These are phyloP conservation scores for Aristolochia fimbriata DNA, from an alignment of 164 flowering plant species.

Conservation along the genomic window DNA sequence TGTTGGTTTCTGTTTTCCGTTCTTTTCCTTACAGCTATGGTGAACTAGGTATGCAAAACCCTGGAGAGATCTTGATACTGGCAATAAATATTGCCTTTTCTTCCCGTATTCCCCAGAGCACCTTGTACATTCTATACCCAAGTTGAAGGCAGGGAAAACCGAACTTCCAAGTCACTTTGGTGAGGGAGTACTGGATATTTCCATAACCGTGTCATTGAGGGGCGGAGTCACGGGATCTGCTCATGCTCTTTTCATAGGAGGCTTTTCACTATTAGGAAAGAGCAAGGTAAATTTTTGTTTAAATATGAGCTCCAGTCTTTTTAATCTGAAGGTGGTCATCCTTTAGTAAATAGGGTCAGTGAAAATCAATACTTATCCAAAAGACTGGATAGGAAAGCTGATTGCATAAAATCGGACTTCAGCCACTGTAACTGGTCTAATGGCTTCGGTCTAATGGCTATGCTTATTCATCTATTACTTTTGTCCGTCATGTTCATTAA, in stretches of 20 bases:
- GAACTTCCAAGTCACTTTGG: slow-evolving; percentile 7
- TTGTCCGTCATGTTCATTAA: too few species aligned
- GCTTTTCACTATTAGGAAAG: slow-evolving; percentile 48
- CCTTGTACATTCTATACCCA: slow-evolving; percentile 39
- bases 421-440: too few species aligned
- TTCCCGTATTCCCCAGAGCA: slow-evolving; percentile 81
- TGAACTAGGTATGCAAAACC: slow-evolving; percentile 54
- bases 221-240: slow-evolving; percentile 58
- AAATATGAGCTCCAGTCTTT: too few species aligned
- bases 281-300: slow-evolving; percentile 34
- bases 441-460: too few species aligned
- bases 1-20: slow-evolving; percentile 1
- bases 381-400: too few species aligned
- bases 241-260: slow-evolving; percentile 67
- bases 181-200: slow-evolving; percentile 22
- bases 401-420: too few species aligned
- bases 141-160: slow-evolving; percentile 27
- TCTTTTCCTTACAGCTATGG: slow-evolving; percentile 1
- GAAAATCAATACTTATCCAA: too few species aligned
- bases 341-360: too few species aligned
- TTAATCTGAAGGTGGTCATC: too few species aligned
- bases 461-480: too few species aligned
- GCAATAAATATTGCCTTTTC: slow-evolving; percentile 59
- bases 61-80: slow-evolving; percentile 57
- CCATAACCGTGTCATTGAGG: slow-evolving; percentile 40